A percentile compares a stretch with the other conserved stretches of the same genome.
phyloP scores from a whole-genome alignment of 441 rosid genomes.

The Adansonia grandidieri region DNA sequence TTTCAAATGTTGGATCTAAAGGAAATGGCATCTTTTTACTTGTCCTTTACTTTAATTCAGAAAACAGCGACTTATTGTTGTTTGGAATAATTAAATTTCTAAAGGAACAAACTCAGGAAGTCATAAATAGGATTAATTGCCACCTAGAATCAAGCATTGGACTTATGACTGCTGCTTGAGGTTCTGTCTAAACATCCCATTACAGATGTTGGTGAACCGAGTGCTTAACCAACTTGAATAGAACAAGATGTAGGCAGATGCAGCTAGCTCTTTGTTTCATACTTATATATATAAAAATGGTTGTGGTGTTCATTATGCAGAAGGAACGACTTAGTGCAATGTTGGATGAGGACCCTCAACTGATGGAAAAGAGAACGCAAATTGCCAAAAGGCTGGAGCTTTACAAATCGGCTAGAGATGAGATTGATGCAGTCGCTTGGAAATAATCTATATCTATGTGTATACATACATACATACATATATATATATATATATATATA shows the following conservation, averaged over 20 bases:
- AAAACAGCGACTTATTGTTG: no score
- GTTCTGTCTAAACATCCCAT: neutral
- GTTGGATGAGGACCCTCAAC: conserved; percentile 96
- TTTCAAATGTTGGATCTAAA: no score
- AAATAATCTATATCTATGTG: conserved; percentile 45
- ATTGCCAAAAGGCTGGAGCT: conserved; percentile 91
- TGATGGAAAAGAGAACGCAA: conserved; percentile 77
- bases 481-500: neutral
- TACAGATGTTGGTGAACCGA: neutral
- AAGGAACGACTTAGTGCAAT: conserved; percentile 85
- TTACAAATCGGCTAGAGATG: conserved; percentile 94
- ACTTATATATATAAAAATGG: neutral
- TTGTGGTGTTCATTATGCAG: conserved; percentile 44
- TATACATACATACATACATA: no score
- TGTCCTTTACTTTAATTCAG: no score
- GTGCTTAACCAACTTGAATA: neutral
- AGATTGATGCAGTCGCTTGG: conserved; percentile 94
- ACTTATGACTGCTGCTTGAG: neutral
- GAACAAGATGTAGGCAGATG: neutral
- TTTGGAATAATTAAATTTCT: neutral
- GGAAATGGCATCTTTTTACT: no score
- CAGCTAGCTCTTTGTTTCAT: neutral
- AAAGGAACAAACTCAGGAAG: neutral
- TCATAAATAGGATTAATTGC: neutral
- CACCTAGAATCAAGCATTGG: neutral